Conservation (phyloP, 352 stramenopile genomes). For the Globisporangium polare region DNA sequence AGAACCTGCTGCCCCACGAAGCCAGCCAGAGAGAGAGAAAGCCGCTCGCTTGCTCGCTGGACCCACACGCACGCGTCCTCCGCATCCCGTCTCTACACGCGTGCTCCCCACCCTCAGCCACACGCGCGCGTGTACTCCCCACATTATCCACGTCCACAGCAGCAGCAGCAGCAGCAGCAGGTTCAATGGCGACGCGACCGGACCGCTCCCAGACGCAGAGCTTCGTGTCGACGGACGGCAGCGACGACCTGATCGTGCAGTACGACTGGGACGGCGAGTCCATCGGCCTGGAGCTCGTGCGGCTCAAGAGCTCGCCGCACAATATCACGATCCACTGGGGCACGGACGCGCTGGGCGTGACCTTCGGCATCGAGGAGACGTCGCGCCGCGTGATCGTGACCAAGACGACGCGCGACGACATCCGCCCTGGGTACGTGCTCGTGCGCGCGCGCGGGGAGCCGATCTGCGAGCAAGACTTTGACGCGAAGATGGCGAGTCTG, state of each 20-base stretch:
- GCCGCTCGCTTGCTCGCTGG: not conserved
- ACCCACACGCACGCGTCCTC: not conserved
- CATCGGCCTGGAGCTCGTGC: conserved; percentile 61
- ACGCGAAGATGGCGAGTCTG: conserved; percentile 42
- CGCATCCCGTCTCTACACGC: not conserved
- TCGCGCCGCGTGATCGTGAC: conserved; percentile 69
- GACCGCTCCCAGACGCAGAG: conserved; percentile 29
- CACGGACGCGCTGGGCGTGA: conserved; percentile 48
- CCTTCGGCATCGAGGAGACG: conserved; percentile 69
- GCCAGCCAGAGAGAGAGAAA: not conserved
- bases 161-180: not conserved
- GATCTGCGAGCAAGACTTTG: conserved; percentile 54
- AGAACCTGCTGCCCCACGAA: too few relatives aligned
- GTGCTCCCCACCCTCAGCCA: not conserved
- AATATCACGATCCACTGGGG: conserved; percentile 39
- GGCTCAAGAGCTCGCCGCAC: conserved; percentile 23
- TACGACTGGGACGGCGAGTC: conserved; percentile 49
- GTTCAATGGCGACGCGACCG: not conserved
- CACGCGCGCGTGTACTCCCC: not conserved
- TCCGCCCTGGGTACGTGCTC: conserved; percentile 56
- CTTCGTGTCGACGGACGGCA: conserved; percentile 40
- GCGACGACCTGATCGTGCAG: conserved; percentile 49
- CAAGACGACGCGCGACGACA: conserved; percentile 44
- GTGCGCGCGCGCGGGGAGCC: conserved; percentile 34
- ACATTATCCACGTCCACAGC: not conserved